Evolutionary conservation across 2,329 filamentous ascomycete genomes (phyloP).

Genomic region (Harringtonia lauricola): DNA sequence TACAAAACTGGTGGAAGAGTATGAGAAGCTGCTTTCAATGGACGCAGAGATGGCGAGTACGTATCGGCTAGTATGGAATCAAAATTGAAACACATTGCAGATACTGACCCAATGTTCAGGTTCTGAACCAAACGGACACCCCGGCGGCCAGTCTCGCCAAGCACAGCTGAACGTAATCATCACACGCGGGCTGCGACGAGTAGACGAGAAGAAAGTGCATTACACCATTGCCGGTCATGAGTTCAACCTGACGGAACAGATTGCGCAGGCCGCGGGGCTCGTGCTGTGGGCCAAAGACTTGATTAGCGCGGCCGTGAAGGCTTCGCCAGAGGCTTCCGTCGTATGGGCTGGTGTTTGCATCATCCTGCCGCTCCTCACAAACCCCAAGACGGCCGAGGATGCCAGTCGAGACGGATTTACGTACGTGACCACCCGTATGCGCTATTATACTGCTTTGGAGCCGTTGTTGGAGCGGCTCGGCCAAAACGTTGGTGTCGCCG

Average conservation of each 20-base stretch:
- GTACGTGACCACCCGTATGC: constrained; percentile 21
- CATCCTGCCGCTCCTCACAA: constrained; percentile 23
- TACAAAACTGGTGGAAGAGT: constrained; percentile 12
- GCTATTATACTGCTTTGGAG: constrained; percentile 21
- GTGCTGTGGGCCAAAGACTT: constrained; percentile 14
- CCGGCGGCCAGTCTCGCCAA: neutral
- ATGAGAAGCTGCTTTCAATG: constrained; percentile 14
- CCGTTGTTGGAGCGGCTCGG: constrained; percentile 10
- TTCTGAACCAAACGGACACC: neutral
- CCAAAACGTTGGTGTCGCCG: constrained; percentile 1
- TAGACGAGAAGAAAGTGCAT: constrained; percentile 11
- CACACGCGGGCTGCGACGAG: constrained; percentile 8
- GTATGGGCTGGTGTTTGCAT: constrained; percentile 24
- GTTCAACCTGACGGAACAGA: constrained; percentile 12
- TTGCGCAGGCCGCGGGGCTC: constrained; percentile 12
- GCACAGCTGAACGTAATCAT: constrained; percentile 9
- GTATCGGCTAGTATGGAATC: no score
- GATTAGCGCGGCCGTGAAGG: constrained; percentile 18
- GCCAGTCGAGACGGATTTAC: constrained; percentile 21
- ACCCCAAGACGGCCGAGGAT: constrained; percentile 15
- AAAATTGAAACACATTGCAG: neutral
- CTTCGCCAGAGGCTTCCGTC: constrained; percentile 19
- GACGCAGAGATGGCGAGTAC: neutral
- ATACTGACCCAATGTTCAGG: constrained; percentile 2
- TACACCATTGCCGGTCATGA: constrained; percentile 13